Evolutionary conservation across 1,284 basidiomycete species (phyloP), one percentile per base, ranked within the genome.

Genomic region (Cryptococcus sp.): DNA sequence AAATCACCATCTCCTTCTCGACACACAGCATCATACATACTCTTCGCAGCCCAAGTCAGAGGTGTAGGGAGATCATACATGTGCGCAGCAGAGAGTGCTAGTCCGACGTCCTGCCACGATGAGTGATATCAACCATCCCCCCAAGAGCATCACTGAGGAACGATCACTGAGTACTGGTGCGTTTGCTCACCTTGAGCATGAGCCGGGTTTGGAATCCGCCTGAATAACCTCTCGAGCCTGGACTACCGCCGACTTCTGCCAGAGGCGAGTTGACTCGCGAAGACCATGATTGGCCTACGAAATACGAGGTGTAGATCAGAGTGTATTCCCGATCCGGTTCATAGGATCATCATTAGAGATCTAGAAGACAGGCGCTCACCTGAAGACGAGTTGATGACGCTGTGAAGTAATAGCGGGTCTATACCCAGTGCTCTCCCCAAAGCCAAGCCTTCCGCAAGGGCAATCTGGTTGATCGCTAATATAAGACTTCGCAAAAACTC

Each of bases 391-490:
- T 77, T 75, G 61, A 77, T 66, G 38, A 77, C 69, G 47, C 65
- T 58, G 50, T 74, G 68, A 17, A 77, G 57, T 20, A 77, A 55
- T 3, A 55, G 7, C 2, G 70, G 68, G 59, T 75, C 72, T 20
- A 76, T 70, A 8, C 64, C 69, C 19, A 77, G 66, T 10, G 70
- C 65, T 22, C 62, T 58, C 23, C 73, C 75, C 45, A 77, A 55
- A 5, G 72, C 66, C 8, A 76, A 54, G 4, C 74, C 76, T 58
- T 78, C 76, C 2, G 73, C 68, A 10, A 78, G 61, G 10, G 64
- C 76, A 45, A 78, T 75, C 62, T 78, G 76, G 55, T 78, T 78
- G 48, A 75, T 69, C 20, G 74, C 72, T 11, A 77, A 60, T 17
- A 78, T 70, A 43, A 77, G 58, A 58, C 76, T 78, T 57, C 3